Conservation (phyloP, 768 basidiomycete species). For the Tricholoma sp. region DNA sequence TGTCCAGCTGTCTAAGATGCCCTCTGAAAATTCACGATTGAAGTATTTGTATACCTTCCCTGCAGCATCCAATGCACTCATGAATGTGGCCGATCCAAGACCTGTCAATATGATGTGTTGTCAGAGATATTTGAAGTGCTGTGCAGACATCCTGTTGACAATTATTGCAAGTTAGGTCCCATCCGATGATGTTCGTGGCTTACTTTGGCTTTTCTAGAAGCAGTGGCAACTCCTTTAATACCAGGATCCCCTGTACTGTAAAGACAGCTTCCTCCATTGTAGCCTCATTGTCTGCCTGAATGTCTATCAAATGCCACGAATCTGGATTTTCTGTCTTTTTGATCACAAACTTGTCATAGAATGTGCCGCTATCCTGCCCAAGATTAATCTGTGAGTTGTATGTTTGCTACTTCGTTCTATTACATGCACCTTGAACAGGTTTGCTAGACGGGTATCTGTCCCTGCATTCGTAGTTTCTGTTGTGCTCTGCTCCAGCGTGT, state of each 20-base stretch:
- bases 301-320: not conserved
- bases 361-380: not conserved
- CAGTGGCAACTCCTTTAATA: slow-evolving; percentile 4
- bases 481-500: not conserved
- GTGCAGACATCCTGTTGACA: not conserved
- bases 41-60: not conserved
- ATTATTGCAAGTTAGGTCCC: too few species aligned
- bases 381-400: not conserved
- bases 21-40: not conserved
- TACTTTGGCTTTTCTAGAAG: slow-evolving; percentile 7
- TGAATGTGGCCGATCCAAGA: not conserved
- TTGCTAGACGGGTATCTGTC: not conserved
- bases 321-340: not conserved
- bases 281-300: not conserved
- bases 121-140: not conserved
- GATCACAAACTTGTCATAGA: not conserved
- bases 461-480: not conserved
- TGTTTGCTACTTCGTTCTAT: not conserved
- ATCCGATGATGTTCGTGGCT: not conserved
- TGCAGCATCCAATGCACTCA: not conserved
- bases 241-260: slow-evolving; percentile 4
- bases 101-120: not conserved
- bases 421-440: not conserved
- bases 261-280: slow-evolving; percentile 5
- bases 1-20: not conserved